Conservation (phyloP, 345 rosid species). For the Pistacia vera region DNA sequence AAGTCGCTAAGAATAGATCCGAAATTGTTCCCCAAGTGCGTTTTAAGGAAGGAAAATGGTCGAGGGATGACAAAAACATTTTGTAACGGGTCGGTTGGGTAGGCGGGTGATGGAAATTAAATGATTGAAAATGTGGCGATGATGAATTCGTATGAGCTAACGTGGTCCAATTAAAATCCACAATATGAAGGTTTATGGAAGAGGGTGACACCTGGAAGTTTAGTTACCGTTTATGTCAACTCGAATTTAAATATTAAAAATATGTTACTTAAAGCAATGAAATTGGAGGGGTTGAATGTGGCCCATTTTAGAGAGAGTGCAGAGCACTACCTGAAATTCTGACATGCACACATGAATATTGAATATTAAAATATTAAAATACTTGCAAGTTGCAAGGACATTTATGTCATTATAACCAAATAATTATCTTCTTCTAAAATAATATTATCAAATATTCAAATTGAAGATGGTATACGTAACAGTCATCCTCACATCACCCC, state of each 20-base stretch:
- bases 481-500: slow-evolving; percentile 8
- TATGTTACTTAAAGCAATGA: neutral
- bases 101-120: slow-evolving; percentile 3
- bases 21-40: no score
- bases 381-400: neutral
- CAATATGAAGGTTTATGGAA: neutral
- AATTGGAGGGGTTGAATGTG: neutral
- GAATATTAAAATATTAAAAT: neutral
- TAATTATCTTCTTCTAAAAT: neutral
- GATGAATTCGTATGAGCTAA: neutral
- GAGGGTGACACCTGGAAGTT: neutral
- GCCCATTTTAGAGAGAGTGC: neutral
- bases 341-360: slow-evolving; percentile 6
- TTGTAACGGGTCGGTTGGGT: no score
- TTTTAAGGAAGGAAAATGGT: no score
- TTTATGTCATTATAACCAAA: neutral
- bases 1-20: no score
- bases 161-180: slow-evolving; percentile 21
- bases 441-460: neutral
- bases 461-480: neutral
- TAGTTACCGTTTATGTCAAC: neutral
- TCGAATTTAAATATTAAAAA: neutral
- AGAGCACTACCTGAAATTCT: neutral
- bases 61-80: no score
- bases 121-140: slow-evolving; percentile 13